phyloP scores from a whole-genome alignment of 148 eudicot species.

The Rhododendron ferrugineum region DNA sequence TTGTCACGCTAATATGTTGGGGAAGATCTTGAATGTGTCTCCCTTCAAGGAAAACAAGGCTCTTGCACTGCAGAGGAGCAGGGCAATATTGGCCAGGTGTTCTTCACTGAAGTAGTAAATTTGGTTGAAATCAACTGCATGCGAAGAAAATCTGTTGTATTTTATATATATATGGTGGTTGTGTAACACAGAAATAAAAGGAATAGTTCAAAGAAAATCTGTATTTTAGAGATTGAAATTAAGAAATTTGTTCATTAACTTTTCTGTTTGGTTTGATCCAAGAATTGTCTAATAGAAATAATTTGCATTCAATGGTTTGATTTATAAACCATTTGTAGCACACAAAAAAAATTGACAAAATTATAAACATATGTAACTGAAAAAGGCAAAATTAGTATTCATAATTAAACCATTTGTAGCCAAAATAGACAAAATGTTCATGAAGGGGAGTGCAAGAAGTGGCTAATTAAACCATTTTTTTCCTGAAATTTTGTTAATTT shows the following conservation, averaged over 20 bases:
- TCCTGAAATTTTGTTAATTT: too few relatives aligned
- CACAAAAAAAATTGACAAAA: too few relatives aligned
- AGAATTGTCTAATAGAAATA: neutral
- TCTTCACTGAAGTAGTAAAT: neutral
- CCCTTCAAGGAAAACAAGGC: neutral
- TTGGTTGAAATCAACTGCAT: too few relatives aligned
- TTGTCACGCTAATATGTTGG: neutral
- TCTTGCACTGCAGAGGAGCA: neutral
- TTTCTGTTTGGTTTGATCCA: neutral
- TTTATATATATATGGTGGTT: neutral
- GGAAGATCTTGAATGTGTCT: neutral
- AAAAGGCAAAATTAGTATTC: too few relatives aligned
- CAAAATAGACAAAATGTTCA: too few relatives aligned
- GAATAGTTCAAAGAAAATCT: neutral
- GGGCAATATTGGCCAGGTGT: neutral
- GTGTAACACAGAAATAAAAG: neutral
- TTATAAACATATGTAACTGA: too few relatives aligned
- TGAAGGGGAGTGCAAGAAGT: too few relatives aligned
- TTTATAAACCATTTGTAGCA: too few relatives aligned
- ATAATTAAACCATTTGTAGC: too few relatives aligned
- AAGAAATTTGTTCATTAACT: neutral
- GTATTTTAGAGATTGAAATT: neutral
- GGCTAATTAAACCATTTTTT: too few relatives aligned
- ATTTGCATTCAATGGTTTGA: neutral
- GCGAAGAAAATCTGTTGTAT: neutral